Evolutionary conservation across 1,139 yeast species (phyloP), one percentile per base, ranked within the genome.

Genomic region (Hansenula lynferdii): DNA sequence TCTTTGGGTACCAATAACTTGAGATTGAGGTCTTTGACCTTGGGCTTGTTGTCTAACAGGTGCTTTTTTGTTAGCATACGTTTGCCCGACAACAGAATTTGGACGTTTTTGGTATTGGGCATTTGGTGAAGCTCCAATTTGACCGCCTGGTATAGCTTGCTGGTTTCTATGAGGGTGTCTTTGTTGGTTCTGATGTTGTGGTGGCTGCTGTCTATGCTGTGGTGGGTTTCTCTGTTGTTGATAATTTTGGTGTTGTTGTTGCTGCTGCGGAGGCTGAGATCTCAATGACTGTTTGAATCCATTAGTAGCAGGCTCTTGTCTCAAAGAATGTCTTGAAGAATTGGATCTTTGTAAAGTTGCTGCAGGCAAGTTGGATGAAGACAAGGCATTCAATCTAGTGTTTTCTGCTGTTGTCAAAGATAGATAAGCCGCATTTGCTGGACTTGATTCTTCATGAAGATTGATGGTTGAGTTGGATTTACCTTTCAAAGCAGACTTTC

Each of bases 371-470:
- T 43, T 48, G 5, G 68, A 58, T 1, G 73, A 55, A 7, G 80
- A 69, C 56, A 77, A 74, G 1, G 89, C 82, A 57, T 83, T 83
- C 42, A 81, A 54, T 43, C 89, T 69, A 0, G 94, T 83, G 57
- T 83, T 83, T 54, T 83, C 89, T 1, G 90, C 89, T 0, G 94
- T 83, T 1, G 89, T 72, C 39, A 81, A 61, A 0, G 86, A 78
- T 35, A 81, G 57, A 49, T 82, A 81, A 0, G 84, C 89, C 45
- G 72, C 75, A 35, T 66, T 72, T 0, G 84, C 83, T 5, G 82
- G 72, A 72, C 58, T 42, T 61, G 37, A 42, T 8, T 34, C 34
- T 48, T 74, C 53, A 75, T 80, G 69, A 75, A 66, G 10, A 51
- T 80, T 77, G 45, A 75, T 70, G 26, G 80, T 79, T 31, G 62